Evolutionary conservation across 2,329 filamentous ascomycete species (phyloP), one percentile per base, ranked within the genome.

Genomic region (Fusarium brachygibbosum): DNA sequence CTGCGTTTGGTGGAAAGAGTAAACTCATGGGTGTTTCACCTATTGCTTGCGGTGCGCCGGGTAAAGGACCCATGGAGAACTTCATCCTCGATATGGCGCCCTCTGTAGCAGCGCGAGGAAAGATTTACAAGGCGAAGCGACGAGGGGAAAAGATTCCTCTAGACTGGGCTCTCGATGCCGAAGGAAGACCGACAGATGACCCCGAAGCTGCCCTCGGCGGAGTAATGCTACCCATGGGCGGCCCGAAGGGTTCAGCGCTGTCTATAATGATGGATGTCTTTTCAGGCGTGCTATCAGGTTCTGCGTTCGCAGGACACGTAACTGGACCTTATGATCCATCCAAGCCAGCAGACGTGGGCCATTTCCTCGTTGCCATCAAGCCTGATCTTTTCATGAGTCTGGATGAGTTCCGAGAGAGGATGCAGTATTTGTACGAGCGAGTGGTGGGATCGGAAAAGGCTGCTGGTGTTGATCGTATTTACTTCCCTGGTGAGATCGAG

Each of bases 201-300:
- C 92, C 93, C 0, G 86, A 84, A 2, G 84, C 84, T 21, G 93
- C 93, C 0, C 80, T 96, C 12, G 87, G 88, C 34, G 92, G 92
- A 2, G 91, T 94, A 5, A 95, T 96, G 93, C 80, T 95, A 21
- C 92, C 93, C 0, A 94, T 96, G 91, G 92, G 92, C 4, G 93
- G 93, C 0, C 92, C 93, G 0, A 96, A 96, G 78, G 93, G 93
- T 0, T 92, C 90, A 3, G 93, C 87, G 0, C 77, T 96, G 40
- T 83, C 91, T 1, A 87, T 96, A 57, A 95, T 94, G 91, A 96
- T 96, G 93, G 92, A 96, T 75, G 91, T 97, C 3, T 95, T 96
- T 75, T 94, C 91, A 0, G 93, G 92, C 0, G 90, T 92, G 0
- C 74, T 96, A 0, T 93, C 91, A 0, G 93, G 92, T 0, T 90